A percentile compares a stretch with the other conserved stretches of the same genome.
These are phyloP conservation scores for Nepenthes alata DNA, from an alignment of 179 eudicot species.

Conservation along the genomic window DNA sequence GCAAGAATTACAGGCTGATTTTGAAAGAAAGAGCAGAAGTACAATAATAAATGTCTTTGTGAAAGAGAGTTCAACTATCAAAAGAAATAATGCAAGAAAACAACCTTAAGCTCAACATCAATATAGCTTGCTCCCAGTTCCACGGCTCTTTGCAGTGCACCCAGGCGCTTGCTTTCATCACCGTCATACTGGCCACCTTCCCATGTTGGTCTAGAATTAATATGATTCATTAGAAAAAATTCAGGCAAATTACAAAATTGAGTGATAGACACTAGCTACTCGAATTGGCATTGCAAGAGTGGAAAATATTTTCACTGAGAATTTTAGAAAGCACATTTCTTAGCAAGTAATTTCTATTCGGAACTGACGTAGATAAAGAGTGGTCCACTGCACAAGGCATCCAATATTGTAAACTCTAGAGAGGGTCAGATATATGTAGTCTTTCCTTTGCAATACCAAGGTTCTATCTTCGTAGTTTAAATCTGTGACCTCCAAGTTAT, in stretches of 20 bases:
- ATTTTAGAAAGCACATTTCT: too few relatives aligned
- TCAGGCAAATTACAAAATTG: not conserved
- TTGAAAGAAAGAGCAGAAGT: too few relatives aligned
- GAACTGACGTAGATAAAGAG: too few relatives aligned
- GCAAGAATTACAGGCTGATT: too few relatives aligned
- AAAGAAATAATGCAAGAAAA: not conserved
- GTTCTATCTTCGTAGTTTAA: not conserved
- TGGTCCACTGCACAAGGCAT: too few relatives aligned
- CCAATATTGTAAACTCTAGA: too few relatives aligned
- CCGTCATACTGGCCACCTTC: slow-evolving; percentile 24
- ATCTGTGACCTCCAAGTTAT: not conserved
- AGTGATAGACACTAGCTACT: not conserved
- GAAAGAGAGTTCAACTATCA: not conserved
- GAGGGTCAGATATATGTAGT: too few relatives aligned
- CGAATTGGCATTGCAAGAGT: not conserved
- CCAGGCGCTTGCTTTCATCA: slow-evolving; percentile 16
- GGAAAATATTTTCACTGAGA: too few relatives aligned
- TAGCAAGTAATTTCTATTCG: too few relatives aligned
- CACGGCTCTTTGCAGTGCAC: slow-evolving; percentile 15
- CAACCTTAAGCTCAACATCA: slow-evolving; percentile 23
- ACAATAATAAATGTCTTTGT: too few relatives aligned
- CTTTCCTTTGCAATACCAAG: not conserved
- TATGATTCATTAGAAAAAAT: slow-evolving; percentile 1
- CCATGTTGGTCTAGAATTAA: slow-evolving; percentile 18
- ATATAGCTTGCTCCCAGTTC: slow-evolving; percentile 19